Base-by-base conservation (phyloP, 2,329 filamentous ascomycete species). In the Epicoccum nigrum region DNA sequence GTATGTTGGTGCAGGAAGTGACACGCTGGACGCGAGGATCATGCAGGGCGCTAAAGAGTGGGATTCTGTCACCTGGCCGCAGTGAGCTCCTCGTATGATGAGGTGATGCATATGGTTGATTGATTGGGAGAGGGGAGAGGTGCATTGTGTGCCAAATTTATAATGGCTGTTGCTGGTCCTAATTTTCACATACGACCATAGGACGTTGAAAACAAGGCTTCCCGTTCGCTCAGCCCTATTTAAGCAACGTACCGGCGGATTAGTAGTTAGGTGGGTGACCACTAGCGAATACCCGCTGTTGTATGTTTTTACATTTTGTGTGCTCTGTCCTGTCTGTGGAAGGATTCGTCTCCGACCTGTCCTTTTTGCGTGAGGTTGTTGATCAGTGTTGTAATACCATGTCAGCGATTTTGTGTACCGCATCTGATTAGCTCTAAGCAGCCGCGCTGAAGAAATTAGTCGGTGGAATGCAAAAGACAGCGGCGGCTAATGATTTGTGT, bases 1-100 rank as follows among this genome's bases (percentile, higher is more conserved):
- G 47, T 63, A 65, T 51, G 58, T 67, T 21, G 56, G 56, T 30
- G 56, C 45, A 41, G 62, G 62, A 11, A 40, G 31, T 9, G 51
- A 64, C 21, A 59, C 58, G 5, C 21, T 64, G 23, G 61, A 64
- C 47, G 47, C 51, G 19, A 54, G 48, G 51, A 43, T 67, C 38
- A 37, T 57, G 28, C 27, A 32, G 30, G 37, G 50, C n/a, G 59
- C 52, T 11, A 50, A 45, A 25, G 16, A 12, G 4, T 67, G 60
- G 62, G 43, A 49, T 4, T 60, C 49, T 20, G 46, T 31, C 7
- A 53, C 56, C 9, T 64, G 57, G 45, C 61, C 61, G 13, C 49
- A 52, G 21, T 52, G 23, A 47, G 16, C 7, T 15, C 21, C 17
- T 4, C 15, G n/a, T 33, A n/a, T 17, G 31, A 9, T 13, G 28